Percentiles rank a stretch among this genome's conserved stretches.
Evolutionary conservation across 2,329 filamentous ascomycete species (phyloP).

Genomic region (Cladophialophora exuberans): DNA sequence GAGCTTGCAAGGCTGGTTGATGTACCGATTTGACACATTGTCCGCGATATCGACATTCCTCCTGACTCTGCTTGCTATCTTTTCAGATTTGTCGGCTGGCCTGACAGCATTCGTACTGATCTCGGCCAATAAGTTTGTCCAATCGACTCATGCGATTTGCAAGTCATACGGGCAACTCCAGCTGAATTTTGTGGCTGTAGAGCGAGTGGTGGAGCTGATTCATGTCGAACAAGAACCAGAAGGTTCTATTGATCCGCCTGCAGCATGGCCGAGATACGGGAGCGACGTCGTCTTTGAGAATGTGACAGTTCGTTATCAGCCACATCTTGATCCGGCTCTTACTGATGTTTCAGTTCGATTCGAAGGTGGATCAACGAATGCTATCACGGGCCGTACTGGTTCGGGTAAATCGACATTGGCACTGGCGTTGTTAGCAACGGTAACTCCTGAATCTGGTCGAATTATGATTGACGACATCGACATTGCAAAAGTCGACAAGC

Average conservation of each 20-base stretch:
- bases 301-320: slow-evolving; percentile 78
- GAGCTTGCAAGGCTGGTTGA: slow-evolving; percentile 83
- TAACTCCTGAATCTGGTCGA: slow-evolving; percentile 56
- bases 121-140: slow-evolving; percentile 66
- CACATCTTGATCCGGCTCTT: slow-evolving; percentile 74
- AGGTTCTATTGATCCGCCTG: slow-evolving; percentile 70
- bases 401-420: slow-evolving; percentile 82
- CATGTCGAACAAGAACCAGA: slow-evolving; percentile 74
- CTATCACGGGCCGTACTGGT: slow-evolving; percentile 76
- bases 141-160: slow-evolving; percentile 73
- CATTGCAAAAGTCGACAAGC: slow-evolving; percentile 61
- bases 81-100: slow-evolving; percentile 73
- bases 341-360: slow-evolving; percentile 71
- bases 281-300: slow-evolving; percentile 76
- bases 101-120: slow-evolving; percentile 83
- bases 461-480: slow-evolving; percentile 66
- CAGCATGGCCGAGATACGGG: slow-evolving; percentile 73
- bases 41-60: slow-evolving; percentile 74
- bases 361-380: slow-evolving; percentile 75
- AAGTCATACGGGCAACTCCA: slow-evolving; percentile 81
- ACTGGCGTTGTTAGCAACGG: slow-evolving; percentile 60
- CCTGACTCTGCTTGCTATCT: slow-evolving; percentile 74
- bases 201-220: slow-evolving; percentile 80
- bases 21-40: slow-evolving; percentile 74
- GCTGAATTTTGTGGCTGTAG: slow-evolving; percentile 89